Conservation (phyloP, 192 early-diverging fungal genomes). For the Funneliformis geosporum region DNA sequence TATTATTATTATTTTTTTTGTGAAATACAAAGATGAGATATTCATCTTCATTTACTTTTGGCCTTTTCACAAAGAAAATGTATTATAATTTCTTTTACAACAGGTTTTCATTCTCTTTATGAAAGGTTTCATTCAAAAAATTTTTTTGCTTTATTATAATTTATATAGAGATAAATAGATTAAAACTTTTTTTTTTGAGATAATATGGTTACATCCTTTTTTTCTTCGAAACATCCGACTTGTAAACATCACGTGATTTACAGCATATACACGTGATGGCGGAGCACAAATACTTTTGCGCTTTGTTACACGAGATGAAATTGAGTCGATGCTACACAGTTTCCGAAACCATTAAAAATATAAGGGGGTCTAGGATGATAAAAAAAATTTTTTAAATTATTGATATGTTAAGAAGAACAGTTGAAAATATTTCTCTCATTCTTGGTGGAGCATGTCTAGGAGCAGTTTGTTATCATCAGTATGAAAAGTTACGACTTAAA, state of each 20-base stretch:
- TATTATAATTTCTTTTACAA: neutral
- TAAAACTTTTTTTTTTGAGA: too few species aligned
- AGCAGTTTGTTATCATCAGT: slow-evolving; percentile 36
- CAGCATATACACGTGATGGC: too few species aligned
- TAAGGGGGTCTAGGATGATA: neutral
- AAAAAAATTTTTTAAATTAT: neutral
- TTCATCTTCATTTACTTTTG: neutral
- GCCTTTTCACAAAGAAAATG: neutral
- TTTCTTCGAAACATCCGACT: too few species aligned
- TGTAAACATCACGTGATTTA: too few species aligned
- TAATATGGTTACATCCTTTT: too few species aligned
- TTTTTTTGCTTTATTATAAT: neutral
- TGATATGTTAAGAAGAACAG: neutral
- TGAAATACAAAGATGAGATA: neutral
- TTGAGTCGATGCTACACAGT: too few species aligned
- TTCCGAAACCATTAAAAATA: too few species aligned
- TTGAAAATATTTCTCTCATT: slow-evolving; percentile 35
- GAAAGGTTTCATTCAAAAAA: neutral
- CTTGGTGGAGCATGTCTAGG: slow-evolving; percentile 48
- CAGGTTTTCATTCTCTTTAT: neutral
- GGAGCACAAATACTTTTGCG: too few species aligned
- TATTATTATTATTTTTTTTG: neutral
- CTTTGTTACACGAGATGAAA: too few species aligned
- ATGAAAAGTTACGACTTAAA: slow-evolving; percentile 36
- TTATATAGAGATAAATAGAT: too few species aligned